Conservation (phyloP, 345 rosid genomes). For the Balakata baccata region DNA sequence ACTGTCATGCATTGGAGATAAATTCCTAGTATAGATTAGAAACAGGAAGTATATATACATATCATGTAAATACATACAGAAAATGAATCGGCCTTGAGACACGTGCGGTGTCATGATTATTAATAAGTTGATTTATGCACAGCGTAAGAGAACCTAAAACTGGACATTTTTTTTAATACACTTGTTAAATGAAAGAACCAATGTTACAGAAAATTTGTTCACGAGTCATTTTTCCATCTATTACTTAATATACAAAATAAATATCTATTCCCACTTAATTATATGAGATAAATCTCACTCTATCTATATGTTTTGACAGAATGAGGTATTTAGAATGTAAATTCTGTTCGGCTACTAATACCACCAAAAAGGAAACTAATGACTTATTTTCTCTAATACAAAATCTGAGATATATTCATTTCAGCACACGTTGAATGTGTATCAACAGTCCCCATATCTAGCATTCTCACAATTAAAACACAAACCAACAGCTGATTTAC, state of each 20-base stretch:
- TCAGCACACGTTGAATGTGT: not conserved
- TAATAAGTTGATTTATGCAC: not conserved
- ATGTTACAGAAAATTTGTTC: not conserved
- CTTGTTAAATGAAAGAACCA: not conserved
- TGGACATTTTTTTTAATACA: not conserved
- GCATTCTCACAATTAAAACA: not conserved
- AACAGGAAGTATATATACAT: not conserved
- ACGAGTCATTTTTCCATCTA: not conserved
- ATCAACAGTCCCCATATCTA: not conserved
- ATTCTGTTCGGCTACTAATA: not conserved
- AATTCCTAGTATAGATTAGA: not conserved
- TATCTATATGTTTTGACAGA: not conserved
- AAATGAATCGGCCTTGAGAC: not conserved
- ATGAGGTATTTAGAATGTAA: not conserved
- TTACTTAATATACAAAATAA: too few relatives aligned
- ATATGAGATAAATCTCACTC: not conserved
- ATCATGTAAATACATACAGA: not conserved
- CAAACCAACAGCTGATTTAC: conserved; percentile 4
- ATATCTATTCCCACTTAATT: not conserved
- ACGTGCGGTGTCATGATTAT: not conserved
- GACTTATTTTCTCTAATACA: not conserved
- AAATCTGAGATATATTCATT: not conserved
- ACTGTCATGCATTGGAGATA: not conserved
- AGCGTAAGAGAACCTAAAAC: not conserved
- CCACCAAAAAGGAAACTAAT: not conserved